Conservation (phyloP, 2,329 filamentous ascomycete species). For the Blastomyces gilchristii region DNA sequence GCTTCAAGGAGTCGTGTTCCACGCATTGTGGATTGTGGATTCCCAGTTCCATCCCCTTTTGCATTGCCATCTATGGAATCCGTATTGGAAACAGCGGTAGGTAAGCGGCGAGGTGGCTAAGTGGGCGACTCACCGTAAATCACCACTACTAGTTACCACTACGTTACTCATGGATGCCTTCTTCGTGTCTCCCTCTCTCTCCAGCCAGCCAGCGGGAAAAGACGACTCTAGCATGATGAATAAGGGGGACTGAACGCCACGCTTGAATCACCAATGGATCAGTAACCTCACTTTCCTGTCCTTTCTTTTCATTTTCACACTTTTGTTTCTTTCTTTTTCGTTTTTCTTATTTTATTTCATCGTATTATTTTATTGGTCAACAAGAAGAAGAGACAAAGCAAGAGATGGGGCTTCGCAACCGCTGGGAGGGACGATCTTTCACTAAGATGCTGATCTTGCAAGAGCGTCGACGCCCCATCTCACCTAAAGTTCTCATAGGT, state of each 20-base stretch:
- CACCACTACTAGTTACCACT: background rate
- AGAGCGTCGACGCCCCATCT: background rate
- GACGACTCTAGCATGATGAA: background rate
- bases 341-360: background rate
- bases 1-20: background rate
- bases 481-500: background rate
- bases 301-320: background rate
- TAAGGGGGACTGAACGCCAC: background rate
- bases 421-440: background rate
- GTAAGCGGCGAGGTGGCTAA: background rate
- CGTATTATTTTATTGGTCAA: background rate
- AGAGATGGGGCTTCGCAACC: too few relatives aligned
- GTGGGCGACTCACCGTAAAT: background rate
- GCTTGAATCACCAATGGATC: too few relatives aligned
- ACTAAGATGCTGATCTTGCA: background rate
- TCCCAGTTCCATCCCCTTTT: background rate
- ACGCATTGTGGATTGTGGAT: background rate
- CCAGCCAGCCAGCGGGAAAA: background rate
- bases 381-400: too few relatives aligned
- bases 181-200: background rate
- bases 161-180: background rate
- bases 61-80: background rate
- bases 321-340: background rate
- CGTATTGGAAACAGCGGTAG: background rate
- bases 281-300: too few relatives aligned